phyloP scores from a whole-genome alignment of 495 filamentous ascomycete genomes.

The Thozetella sp. region DNA sequence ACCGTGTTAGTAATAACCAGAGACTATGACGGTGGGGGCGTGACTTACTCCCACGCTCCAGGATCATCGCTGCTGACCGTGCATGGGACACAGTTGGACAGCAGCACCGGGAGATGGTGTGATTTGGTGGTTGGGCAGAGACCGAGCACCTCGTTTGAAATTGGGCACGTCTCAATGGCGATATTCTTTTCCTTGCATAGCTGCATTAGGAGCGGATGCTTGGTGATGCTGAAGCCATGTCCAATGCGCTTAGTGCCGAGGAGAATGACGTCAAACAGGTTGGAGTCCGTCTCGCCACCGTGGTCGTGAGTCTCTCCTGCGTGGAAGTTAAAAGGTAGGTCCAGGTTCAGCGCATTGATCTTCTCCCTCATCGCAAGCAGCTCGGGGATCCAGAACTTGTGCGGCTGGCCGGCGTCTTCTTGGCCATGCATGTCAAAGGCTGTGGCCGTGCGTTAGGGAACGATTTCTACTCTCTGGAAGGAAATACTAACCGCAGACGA shows the following conservation, averaged over 20 bases:
- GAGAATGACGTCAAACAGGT: slow-evolving; percentile 80
- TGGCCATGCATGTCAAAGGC: slow-evolving; percentile 79
- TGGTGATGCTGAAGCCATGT: slow-evolving; percentile 78
- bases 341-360: slow-evolving; percentile 65
- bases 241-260: slow-evolving; percentile 81
- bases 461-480: not conserved
- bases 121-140: slow-evolving; percentile 33
- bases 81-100: slow-evolving; percentile 42
- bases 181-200: slow-evolving; percentile 78
- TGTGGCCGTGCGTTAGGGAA: not conserved
- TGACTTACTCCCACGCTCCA: slow-evolving; percentile 37
- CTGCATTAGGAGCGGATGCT: slow-evolving; percentile 76
- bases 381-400: slow-evolving; percentile 71
- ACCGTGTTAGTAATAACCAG: slow-evolving; percentile 22
- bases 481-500: slow-evolving; percentile 55
- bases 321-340: slow-evolving; percentile 88
- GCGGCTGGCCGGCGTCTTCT: slow-evolving; percentile 66
- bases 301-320: slow-evolving; percentile 75
- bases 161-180: slow-evolving; percentile 78
- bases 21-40: not conserved
- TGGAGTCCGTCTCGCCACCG: slow-evolving; percentile 60
- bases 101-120: slow-evolving; percentile 36
- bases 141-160: slow-evolving; percentile 70
- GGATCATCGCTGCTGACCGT: slow-evolving; percentile 44
- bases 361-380: slow-evolving; percentile 76